Evolutionary conservation across 139 green algal species (phyloP), one percentile per base, ranked within the genome.

Genomic region (Coelastrella sp.): DNA sequence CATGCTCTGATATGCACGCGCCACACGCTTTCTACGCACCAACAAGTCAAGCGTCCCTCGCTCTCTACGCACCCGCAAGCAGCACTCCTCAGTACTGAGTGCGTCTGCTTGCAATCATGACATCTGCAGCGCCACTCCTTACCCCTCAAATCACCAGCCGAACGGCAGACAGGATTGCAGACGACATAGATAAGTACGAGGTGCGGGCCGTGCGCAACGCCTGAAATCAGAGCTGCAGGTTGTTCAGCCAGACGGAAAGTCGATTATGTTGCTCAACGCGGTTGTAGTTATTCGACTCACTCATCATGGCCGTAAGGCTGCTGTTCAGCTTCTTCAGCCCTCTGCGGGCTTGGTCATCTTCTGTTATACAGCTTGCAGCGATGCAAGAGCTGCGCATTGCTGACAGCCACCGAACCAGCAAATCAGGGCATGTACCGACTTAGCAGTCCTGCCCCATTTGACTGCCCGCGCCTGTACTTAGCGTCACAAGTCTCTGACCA

Each of bases 131-230:
- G 7, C 25, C 66, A 6, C 56, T 90, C 6, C 7, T 90, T 7
- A 90, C 85, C 4, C 85, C 85, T 20, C 56, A 63, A 75, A 90
- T 90, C 15, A 84, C 85, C 74, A 84, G 72, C 1, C 22, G n/a
- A 9, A 22, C 73, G 56, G 59, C 73, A 49, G 73, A 84, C 6
- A 75, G 24, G 10, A 60, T 90, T 25, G 85, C 85, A 7, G n/a
- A 60, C 3, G 85, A 90, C 56, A 90, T 90, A 22, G 85, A 90
- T 60, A 56, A 84, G 59, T 90, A 90, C 24, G 74, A 90, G 73
- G 85, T 90, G 74, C 68, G 68, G 68, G 19, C 15, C 17, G 19
- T 8, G 17, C 17, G 68, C 68, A 76, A 76, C 68, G 68, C 68
- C 68, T 76, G 68, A 76, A 15, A 76, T 6, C 68, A 27, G 68